Conservation (phyloP, 108 stramenopile species). For the Fistulifera solaris region DNA sequence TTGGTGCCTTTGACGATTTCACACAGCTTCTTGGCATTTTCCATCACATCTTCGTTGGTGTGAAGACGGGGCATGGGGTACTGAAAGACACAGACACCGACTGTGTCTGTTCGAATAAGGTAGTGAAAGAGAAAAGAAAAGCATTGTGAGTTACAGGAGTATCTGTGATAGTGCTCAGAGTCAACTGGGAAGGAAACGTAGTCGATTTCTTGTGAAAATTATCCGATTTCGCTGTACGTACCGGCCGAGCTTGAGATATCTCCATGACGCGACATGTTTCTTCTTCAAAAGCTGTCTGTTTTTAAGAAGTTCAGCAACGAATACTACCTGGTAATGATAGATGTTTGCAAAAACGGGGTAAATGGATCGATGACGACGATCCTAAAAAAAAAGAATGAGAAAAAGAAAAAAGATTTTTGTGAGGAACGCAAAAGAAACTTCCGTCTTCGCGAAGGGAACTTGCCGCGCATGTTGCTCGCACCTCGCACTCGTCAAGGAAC, state of each 20-base stretch:
- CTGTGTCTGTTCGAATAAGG: slow-evolving; percentile 42
- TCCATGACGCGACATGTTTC: slow-evolving; percentile 63
- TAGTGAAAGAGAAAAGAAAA: slow-evolving; percentile 16
- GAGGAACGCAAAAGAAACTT: no score
- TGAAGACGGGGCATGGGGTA: slow-evolving; percentile 77
- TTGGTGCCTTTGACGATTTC: slow-evolving; percentile 71
- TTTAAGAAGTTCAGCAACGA: no score
- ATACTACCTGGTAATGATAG: no score
- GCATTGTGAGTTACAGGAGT: neutral
- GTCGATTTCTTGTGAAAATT: no score
- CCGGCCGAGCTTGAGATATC: slow-evolving; percentile 54
- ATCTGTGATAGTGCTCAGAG: neutral
- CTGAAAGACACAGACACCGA: slow-evolving; percentile 75
- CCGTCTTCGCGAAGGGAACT: no score
- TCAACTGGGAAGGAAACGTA: neutral
- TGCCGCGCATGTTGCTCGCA: no score
- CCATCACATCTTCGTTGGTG: slow-evolving; percentile 61
- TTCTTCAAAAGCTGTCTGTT: neutral
- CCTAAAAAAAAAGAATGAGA: no score
- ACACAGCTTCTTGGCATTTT: slow-evolving; percentile 62
- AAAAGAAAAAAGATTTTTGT: no score
- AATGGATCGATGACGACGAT: no score
- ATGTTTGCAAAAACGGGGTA: no score
- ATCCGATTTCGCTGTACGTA: slow-evolving; percentile 15
- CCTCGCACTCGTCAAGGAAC: no score